These are phyloP conservation scores for Cryptococcus sp. DNA, from an alignment of 1,284 basidiomycete genomes.

Conservation along the genomic window DNA sequence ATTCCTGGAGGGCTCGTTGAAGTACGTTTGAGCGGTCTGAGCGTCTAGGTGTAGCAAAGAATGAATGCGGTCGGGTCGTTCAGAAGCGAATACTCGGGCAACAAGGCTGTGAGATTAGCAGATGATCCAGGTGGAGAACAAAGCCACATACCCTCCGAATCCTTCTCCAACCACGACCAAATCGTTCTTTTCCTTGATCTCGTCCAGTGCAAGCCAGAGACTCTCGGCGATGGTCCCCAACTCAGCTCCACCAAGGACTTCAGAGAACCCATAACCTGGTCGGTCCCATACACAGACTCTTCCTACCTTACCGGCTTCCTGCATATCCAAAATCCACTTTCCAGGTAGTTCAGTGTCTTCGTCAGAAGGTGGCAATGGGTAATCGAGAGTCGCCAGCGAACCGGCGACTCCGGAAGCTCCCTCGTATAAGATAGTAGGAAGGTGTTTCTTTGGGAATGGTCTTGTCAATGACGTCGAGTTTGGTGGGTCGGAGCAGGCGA, in stretches of 20 bases:
- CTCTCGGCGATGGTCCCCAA: conserved; percentile 34
- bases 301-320: conserved; percentile 31
- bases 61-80: conserved; percentile 28
- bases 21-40: conserved; percentile 41
- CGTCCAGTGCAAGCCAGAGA: conserved; percentile 27
- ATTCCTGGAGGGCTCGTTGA: conserved; percentile 28
- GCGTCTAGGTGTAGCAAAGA: conserved; percentile 41
- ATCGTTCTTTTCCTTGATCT: conserved; percentile 16
- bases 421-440: conserved; percentile 40
- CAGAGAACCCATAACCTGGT: conserved; percentile 44
- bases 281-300: conserved; percentile 43
- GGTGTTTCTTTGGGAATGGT: background rate
- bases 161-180: conserved; percentile 41
- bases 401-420: conserved; percentile 41
- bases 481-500: conserved; percentile 32
- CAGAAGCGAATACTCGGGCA: conserved; percentile 34
- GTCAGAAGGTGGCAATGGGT: conserved; percentile 19
- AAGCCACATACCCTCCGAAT: conserved; percentile 36
- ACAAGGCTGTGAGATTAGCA: conserved; percentile 24
- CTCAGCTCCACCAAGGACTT: conserved; percentile 29
- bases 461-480: conserved; percentile 9
- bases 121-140: background rate
- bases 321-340: conserved; percentile 38
- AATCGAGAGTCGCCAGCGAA: conserved; percentile 30
- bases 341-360: conserved; percentile 26